A percentile compares a stretch with the other conserved stretches of the same genome.
phyloP scores from a whole-genome alignment of 495 filamentous ascomycete genomes.

The Neurospora pannonica region DNA sequence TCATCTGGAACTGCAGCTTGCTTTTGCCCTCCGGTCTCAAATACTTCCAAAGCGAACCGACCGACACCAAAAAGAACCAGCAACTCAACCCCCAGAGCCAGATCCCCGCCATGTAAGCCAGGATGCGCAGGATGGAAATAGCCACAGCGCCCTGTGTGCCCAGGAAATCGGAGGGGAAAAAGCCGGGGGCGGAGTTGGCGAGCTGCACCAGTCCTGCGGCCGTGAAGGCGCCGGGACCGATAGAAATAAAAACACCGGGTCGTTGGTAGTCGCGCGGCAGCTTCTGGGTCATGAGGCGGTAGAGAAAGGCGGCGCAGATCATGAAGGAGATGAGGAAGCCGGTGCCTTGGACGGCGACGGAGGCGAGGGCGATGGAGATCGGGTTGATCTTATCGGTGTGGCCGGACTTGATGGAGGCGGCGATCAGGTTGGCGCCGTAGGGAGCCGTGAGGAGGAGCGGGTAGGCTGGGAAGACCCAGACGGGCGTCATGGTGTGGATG shows the following conservation, averaged over 20 bases:
- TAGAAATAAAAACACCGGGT: conserved; percentile 76
- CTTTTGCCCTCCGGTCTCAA: conserved; percentile 35
- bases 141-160: conserved; percentile 21
- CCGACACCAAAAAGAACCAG: conserved; percentile 78
- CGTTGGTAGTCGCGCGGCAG: conserved; percentile 65
- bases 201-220: conserved; percentile 53
- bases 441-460: conserved; percentile 74
- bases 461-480: conserved; percentile 89
- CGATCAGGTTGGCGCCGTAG: conserved; percentile 57
- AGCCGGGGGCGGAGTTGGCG: conserved; percentile 26
- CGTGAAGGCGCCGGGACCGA: conserved; percentile 74
- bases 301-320: conserved; percentile 79
- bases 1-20: conserved; percentile 73
- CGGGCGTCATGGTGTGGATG: conserved; percentile 78
- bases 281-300: conserved; percentile 87
- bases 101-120: conserved; percentile 43
- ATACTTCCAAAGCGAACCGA: conserved; percentile 67
- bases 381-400: conserved; percentile 35
- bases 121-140: conserved; percentile 28
- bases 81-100: conserved; percentile 82
- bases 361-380: conserved; percentile 59
- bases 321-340: conserved; percentile 79
- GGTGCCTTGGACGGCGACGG: conserved; percentile 68
- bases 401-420: conserved; percentile 24
- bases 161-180: conserved; percentile 32